Conservation (phyloP, 1,139 yeast species). For the Suhomyces yuchorum region DNA sequence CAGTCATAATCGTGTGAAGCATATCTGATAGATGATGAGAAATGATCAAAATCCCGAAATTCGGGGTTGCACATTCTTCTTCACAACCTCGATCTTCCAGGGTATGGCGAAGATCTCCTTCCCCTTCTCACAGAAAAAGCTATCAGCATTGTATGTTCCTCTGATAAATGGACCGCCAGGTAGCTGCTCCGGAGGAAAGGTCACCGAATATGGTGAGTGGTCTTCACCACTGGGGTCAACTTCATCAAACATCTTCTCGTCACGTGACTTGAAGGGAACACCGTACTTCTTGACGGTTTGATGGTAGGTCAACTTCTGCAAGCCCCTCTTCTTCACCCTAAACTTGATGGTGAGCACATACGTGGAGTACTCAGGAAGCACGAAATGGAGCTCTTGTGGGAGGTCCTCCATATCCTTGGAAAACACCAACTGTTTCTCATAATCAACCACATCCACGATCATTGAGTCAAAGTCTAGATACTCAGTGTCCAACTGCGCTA, state of each 20-base stretch:
- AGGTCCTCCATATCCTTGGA: constrained; percentile 30
- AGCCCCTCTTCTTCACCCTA: constrained; percentile 27
- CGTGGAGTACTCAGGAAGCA: constrained; percentile 36
- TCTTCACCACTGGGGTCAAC: constrained; percentile 24
- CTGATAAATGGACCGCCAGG: constrained; percentile 40
- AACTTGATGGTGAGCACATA: constrained; percentile 34
- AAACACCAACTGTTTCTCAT: constrained; percentile 24
- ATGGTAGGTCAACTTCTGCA: constrained; percentile 31
- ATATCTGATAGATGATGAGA: too few relatives aligned
- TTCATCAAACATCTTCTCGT: constrained; percentile 23
- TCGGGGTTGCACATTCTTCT: constrained; percentile 27
- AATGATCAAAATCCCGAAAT: constrained; percentile 8
- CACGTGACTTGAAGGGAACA: constrained; percentile 31
- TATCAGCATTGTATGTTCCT: constrained; percentile 35
- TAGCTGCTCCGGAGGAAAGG: constrained; percentile 34
- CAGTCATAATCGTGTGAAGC: too few relatives aligned
- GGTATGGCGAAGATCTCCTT: constrained; percentile 27
- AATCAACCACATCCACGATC: constrained; percentile 32
- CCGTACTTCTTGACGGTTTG: constrained; percentile 38
- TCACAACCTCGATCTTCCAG: constrained; percentile 33
- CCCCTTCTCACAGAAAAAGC: constrained; percentile 32
- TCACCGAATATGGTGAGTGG: constrained; percentile 20
- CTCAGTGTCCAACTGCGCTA: constrained; percentile 28
- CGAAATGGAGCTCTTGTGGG: constrained; percentile 32
- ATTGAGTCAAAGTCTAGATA: constrained; percentile 28